Evolutionary conservation across 176 grass and related monocot genomes (phyloP).

Genomic region (Carex pumila): DNA sequence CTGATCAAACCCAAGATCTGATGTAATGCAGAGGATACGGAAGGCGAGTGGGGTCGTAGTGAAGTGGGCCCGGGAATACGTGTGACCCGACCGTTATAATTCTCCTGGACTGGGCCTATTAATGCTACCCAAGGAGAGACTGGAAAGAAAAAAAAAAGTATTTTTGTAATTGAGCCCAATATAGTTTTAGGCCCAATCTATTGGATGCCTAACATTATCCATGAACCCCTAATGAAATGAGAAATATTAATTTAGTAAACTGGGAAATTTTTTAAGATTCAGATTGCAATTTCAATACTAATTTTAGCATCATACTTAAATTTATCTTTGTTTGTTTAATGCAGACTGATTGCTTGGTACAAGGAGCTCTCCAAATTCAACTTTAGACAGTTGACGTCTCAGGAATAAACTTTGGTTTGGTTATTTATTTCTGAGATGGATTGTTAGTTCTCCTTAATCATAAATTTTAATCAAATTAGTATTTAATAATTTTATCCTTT

Average conservation of each 20-base stretch:
- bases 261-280: neutral
- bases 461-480: neutral
- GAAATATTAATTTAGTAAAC: neutral
- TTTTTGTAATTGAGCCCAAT: neutral
- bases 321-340: conserved; percentile 5
- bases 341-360: conserved; percentile 83
- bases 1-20: too few species aligned
- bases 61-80: neutral
- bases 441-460: neutral
- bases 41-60: too few species aligned
- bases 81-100: neutral
- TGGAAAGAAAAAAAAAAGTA: neutral
- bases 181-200: neutral
- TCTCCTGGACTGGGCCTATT: neutral
- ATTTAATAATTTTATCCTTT: conserved; percentile 6
- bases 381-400: conserved; percentile 70
- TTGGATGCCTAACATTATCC: too few species aligned
- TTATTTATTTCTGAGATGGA: neutral
- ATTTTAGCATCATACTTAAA: neutral
- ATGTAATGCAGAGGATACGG: too few species aligned
- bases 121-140: neutral
- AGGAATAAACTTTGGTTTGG: conserved; percentile 31
- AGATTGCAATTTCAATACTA: neutral
- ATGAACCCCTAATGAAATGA: too few species aligned
- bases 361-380: conserved; percentile 92